phyloP scores from a whole-genome alignment of 768 basidiomycete species.

The Piloderma croceum region DNA sequence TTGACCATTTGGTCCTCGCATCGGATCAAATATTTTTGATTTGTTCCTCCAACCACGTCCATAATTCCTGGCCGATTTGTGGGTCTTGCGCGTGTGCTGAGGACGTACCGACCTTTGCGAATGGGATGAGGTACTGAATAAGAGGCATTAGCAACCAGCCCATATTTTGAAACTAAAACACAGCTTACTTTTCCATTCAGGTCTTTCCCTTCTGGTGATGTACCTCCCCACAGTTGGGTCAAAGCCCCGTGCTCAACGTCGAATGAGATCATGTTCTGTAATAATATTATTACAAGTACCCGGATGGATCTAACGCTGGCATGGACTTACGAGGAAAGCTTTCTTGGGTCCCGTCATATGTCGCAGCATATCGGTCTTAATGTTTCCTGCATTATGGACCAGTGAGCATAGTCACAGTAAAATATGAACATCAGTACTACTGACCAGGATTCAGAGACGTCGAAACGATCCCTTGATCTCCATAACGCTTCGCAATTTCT shows the following conservation, averaged over 20 bases:
- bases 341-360: slow-evolving; percentile 3
- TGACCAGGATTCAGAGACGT: slow-evolving; percentile 28
- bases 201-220: slow-evolving; percentile 15
- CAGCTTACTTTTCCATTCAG: slow-evolving; percentile 20
- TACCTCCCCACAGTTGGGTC: slow-evolving; percentile 23
- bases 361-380: slow-evolving; percentile 15
- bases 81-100: not conserved
- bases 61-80: not conserved
- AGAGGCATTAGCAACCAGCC: not conserved
- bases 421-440: slow-evolving; percentile 5
- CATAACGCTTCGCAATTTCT: slow-evolving; percentile 28
- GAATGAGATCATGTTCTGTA: slow-evolving; percentile 14
- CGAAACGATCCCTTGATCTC: slow-evolving; percentile 26
- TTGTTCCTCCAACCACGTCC: not conserved
- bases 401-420: slow-evolving; percentile 8
- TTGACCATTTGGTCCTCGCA: too few relatives aligned
- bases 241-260: slow-evolving; percentile 26
- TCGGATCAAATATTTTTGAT: not conserved
- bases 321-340: slow-evolving; percentile 6
- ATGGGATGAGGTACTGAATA: slow-evolving; percentile 13
- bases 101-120: slow-evolving; percentile 11
- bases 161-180: not conserved
- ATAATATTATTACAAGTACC: not conserved
- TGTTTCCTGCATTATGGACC: slow-evolving; percentile 5
- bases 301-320: not conserved